Percentiles rank a stretch among this genome's conserved stretches.
phyloP scores from a whole-genome alignment of 305 asterid genomes.

The Coffea humblotiana region DNA sequence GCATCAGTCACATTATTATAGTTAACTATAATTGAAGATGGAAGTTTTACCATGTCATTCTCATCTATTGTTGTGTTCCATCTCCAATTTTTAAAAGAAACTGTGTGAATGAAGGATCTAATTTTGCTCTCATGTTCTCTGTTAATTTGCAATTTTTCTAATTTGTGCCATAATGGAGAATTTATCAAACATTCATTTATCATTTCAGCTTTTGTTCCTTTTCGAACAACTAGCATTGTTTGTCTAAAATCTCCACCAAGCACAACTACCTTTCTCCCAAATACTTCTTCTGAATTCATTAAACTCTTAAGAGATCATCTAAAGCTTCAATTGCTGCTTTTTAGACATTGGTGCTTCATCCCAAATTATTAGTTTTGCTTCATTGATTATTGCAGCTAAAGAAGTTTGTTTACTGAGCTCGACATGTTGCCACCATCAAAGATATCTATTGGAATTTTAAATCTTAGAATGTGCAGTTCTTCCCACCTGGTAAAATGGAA shows the following conservation, averaged over 20 bases:
- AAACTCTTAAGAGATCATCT: background rate
- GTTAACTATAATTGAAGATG: no score
- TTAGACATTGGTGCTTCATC: background rate
- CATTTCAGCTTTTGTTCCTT: background rate
- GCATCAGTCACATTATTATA: no score
- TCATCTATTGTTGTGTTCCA: background rate
- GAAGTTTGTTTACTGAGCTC: no score
- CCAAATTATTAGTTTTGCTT: no score
- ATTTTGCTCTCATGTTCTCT: no score
- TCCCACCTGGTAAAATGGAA: background rate
- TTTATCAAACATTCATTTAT: background rate
- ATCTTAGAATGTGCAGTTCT: slow-evolving; percentile 3
- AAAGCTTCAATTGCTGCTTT: background rate
- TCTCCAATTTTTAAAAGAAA: background rate
- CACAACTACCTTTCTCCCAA: background rate
- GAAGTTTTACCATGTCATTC: no score
- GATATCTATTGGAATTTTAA: background rate
- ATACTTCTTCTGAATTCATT: no score
- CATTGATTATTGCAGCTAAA: no score
- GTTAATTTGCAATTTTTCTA: no score
- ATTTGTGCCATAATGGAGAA: background rate
- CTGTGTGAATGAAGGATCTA: background rate
- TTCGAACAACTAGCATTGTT: background rate
- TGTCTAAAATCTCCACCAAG: background rate
- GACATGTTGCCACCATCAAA: no score